These are phyloP conservation scores for Aspergillus sp. DNA, from an alignment of 2,329 filamentous ascomycete species.

Conservation along the genomic window DNA sequence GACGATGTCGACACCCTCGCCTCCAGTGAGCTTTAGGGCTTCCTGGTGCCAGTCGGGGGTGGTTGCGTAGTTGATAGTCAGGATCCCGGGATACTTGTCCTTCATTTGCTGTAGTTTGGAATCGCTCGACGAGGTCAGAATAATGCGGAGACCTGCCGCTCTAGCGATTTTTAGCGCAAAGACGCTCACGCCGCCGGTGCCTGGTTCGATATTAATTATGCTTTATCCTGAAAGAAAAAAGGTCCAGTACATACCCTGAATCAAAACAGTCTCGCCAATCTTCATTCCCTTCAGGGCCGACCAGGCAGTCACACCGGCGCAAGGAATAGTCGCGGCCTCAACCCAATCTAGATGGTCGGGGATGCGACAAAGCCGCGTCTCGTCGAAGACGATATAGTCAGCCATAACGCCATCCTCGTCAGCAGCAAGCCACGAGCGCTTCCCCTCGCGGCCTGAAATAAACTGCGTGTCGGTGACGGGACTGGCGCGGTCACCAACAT, in stretches of 20 bases:
- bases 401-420: conserved; percentile 42
- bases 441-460: conserved; percentile 38
- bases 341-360: conserved; percentile 40
- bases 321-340: conserved; percentile 41
- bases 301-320: conserved; percentile 50
- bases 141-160: conserved; percentile 34
- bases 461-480: conserved; percentile 43
- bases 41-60: conserved; percentile 34
- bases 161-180: conserved; percentile 38
- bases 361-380: conserved; percentile 36
- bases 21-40: conserved; percentile 32
- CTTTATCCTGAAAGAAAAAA: background rate
- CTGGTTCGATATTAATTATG: conserved; percentile 13
- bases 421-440: conserved; percentile 45
- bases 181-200: conserved; percentile 38
- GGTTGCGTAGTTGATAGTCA: conserved; percentile 33
- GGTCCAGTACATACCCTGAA: conserved; percentile 28
- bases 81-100: conserved; percentile 17
- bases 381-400: conserved; percentile 44
- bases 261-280: conserved; percentile 44
- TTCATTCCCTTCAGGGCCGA: conserved; percentile 41
- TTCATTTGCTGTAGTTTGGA: conserved; percentile 32
- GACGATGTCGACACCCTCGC: conserved; percentile 37
- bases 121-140: conserved; percentile 41
- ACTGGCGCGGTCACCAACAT: conserved; percentile 38